phyloP scores from a whole-genome alignment of 768 basidiomycete genomes.

The Hygrophorus pudorinus region DNA sequence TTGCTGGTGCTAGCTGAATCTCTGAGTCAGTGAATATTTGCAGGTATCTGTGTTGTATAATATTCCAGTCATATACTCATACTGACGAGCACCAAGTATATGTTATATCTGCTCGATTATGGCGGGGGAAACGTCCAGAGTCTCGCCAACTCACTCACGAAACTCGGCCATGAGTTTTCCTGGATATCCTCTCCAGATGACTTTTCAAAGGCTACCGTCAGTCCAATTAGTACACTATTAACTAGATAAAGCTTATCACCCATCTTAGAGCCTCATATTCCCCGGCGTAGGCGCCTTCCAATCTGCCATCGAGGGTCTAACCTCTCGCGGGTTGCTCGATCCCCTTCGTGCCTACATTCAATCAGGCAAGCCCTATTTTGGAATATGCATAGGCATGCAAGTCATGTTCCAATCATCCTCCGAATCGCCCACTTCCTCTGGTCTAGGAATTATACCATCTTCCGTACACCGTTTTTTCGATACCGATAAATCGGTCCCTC shows the following conservation, averaged over 20 bases:
- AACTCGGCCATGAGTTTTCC: slow-evolving; percentile 76
- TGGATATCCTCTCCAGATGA: slow-evolving; percentile 82
- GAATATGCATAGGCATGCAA: slow-evolving; percentile 99
- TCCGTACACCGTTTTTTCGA: slow-evolving; percentile 67
- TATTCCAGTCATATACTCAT: not conserved
- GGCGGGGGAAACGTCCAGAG: slow-evolving; percentile 94
- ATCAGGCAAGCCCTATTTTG: slow-evolving; percentile 90
- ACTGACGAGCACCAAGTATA: slow-evolving; percentile 21
- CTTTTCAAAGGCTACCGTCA: slow-evolving; percentile 81
- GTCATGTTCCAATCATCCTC: slow-evolving; percentile 82
- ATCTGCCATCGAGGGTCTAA: slow-evolving; percentile 73
- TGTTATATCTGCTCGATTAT: slow-evolving; percentile 88
- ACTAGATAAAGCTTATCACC: slow-evolving; percentile 9
- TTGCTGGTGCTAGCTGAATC: no score
- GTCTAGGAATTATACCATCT: slow-evolving; percentile 80
- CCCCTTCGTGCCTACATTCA: slow-evolving; percentile 75
- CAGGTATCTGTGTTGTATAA: no score
- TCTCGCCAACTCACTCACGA: slow-evolving; percentile 82
- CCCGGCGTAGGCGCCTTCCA: slow-evolving; percentile 95
- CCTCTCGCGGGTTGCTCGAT: slow-evolving; percentile 60
- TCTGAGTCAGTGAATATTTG: not conserved
- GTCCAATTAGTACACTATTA: slow-evolving; percentile 22
- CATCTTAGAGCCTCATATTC: slow-evolving; percentile 77
- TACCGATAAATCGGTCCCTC: slow-evolving; percentile 80
- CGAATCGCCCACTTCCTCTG: slow-evolving; percentile 58